Evolutionary conservation across 495 filamentous ascomycete species (phyloP), one percentile per base, ranked within the genome.

Genomic region (Tuber calosporum): DNA sequence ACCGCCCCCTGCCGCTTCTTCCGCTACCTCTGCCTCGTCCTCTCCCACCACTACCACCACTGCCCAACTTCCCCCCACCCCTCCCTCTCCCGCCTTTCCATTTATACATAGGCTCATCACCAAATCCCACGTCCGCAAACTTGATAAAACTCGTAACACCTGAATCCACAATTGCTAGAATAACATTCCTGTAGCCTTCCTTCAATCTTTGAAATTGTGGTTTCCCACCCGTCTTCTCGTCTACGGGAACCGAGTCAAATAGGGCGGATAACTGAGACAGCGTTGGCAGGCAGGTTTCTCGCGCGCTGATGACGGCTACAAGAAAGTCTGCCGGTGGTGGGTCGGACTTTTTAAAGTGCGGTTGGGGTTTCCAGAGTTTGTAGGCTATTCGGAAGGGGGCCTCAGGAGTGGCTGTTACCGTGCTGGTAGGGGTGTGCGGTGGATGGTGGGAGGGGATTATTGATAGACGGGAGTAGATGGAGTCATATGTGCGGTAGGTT

Each of bases 101-200:
- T 74, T 88, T 86, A 78, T 87, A 94, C 26, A 96, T 69, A 83
- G 83, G 87, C 83, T 96, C 93, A 67, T 87, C 88, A 37, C 86
- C 90, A 83, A 97, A 97, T 19, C 87, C 90, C 17, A 89, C 89
- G 83, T 97, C 93, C 11, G 85, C 89, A 70, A 97, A 83, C 45
- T 91, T 86, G 68, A 97, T 82, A 81, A 92, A 99, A 80, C 93
- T 97, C 41, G 93, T 90, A 40, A 99, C 86, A 0, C 95, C 95
- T 72, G 92, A 86, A 80, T 98, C 95, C 13, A 97, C 92, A 7
- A 98, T 88, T 0, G 94, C 95, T 26, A 99, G 78, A 68, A 97
- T 84, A 9, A 93, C 92, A 81, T 91, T 93, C 73, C 93, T 86
- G 80, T 91, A 90, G 19, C 93, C 95, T 72, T 97, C 89, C 79